phyloP scores from a whole-genome alignment of 192 early-diverging fungal genomes.

The Helicostylum pulchrum region DNA sequence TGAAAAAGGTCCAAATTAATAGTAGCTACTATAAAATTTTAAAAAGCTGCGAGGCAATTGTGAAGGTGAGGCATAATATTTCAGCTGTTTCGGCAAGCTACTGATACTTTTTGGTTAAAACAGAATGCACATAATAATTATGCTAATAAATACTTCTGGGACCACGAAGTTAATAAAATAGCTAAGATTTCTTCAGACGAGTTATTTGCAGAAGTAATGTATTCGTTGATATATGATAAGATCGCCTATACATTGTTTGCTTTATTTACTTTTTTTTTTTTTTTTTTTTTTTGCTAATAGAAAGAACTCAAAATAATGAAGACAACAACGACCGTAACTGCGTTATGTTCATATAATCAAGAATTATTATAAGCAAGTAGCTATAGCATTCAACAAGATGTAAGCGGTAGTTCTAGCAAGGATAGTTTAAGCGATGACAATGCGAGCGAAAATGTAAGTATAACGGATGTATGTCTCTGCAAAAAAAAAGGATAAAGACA shows the following conservation, averaged over 20 bases:
- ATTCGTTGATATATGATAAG: neutral
- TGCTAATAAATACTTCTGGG: neutral
- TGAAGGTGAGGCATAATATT: neutral
- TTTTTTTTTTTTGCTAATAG: neutral
- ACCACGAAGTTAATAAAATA: neutral
- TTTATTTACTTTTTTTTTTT: neutral
- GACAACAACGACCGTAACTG: neutral
- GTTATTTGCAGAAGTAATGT: neutral
- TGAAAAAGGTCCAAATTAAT: neutral
- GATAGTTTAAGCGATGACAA: too few species aligned
- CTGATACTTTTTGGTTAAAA: neutral
- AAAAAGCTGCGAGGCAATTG: neutral
- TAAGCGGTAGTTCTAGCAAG: too few species aligned
- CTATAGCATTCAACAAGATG: too few species aligned
- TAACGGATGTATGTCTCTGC: too few species aligned
- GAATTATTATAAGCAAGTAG: too few species aligned
- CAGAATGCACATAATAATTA: neutral
- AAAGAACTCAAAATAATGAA: neutral
- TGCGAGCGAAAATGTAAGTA: neutral
- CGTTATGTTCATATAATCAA: too few species aligned
- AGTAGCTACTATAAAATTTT: neutral
- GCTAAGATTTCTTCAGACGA: neutral
- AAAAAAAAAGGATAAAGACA: slow-evolving; percentile 10
- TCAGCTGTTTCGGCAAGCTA: neutral
- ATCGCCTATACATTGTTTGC: neutral